Conservation (phyloP, 495 filamentous ascomycete species). For the Friedmanniomyces simplex region DNA sequence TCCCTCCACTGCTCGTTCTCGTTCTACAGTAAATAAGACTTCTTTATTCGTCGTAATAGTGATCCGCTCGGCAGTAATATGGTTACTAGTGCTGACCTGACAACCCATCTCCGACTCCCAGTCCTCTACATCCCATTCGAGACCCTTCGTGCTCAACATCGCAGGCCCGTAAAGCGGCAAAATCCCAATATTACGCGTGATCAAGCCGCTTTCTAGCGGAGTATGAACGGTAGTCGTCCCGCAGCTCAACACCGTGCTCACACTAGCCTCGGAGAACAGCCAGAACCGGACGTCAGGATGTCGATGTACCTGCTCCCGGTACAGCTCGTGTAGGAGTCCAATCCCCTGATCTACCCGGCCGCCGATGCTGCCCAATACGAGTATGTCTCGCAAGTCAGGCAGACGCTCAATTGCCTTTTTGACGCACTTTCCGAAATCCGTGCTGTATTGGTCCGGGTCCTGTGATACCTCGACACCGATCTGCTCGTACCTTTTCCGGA, state of each 20-base stretch:
- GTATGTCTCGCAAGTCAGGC: conserved; percentile 36
- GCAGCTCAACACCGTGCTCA: conserved; percentile 65
- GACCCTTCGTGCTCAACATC: conserved; percentile 60
- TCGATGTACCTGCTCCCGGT: conserved; percentile 32
- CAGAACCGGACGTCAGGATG: conserved; percentile 25
- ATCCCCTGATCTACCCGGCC: conserved; percentile 89
- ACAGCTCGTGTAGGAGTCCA: conserved; percentile 67
- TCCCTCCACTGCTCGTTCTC: not conserved
- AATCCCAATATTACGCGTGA: conserved; percentile 68
- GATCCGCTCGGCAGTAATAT: conserved; percentile 49
- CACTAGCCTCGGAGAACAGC: conserved; percentile 64
- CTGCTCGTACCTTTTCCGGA: conserved; percentile 49
- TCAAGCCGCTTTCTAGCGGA: conserved; percentile 30
- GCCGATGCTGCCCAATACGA: conserved; percentile 72
- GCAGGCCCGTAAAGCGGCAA: conserved; percentile 68
- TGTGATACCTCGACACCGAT: conserved; percentile 46
- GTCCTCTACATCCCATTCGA: conserved; percentile 80
- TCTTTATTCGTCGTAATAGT: conserved; percentile 51
- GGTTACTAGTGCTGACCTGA: conserved; percentile 87
- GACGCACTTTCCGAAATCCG: conserved; percentile 70
- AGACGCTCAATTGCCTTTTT: conserved; percentile 41
- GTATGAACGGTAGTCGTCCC: conserved; percentile 62
- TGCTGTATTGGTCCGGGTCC: conserved; percentile 70
- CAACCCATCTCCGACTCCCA: conserved; percentile 77
- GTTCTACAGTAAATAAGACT: conserved; percentile 78